Percentiles rank a stretch among this genome's conserved stretches.
Evolutionary conservation across 495 filamentous ascomycete genomes (phyloP).

Genomic region (Beverwykella pulmonaria): DNA sequence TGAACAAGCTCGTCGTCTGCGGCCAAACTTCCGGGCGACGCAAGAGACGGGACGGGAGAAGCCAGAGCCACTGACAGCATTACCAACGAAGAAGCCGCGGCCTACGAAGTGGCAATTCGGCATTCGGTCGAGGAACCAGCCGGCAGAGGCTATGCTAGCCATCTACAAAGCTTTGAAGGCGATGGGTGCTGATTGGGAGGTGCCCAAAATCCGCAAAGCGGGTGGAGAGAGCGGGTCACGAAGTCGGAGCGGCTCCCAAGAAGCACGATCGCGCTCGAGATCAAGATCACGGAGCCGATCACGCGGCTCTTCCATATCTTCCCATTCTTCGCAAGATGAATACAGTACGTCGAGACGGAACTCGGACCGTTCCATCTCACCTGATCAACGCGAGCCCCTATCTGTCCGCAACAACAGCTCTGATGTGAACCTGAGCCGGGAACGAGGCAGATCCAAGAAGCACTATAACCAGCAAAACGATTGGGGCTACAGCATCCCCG

Average conservation of each 20-base stretch:
- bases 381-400: slow-evolving; percentile 23
- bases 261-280: slow-evolving; percentile 14
- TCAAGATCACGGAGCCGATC: slow-evolving; percentile 31
- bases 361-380: slow-evolving; percentile 30
- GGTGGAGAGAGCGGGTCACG: slow-evolving; percentile 30
- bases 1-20: slow-evolving; percentile 72
- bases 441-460: slow-evolving; percentile 25
- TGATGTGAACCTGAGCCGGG: slow-evolving; percentile 4
- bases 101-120: slow-evolving; percentile 96
- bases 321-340: slow-evolving; percentile 23
- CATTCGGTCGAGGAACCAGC: slow-evolving; percentile 89
- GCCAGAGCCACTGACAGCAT: slow-evolving; percentile 60
- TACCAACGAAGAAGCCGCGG: slow-evolving; percentile 62
- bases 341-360: slow-evolving; percentile 6
- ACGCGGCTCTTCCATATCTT: slow-evolving; percentile 28
- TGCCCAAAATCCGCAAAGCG: slow-evolving; percentile 50
- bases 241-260: slow-evolving; percentile 37
- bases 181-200: slow-evolving; percentile 86
- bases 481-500: slow-evolving; percentile 74
- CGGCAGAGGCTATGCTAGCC: slow-evolving; percentile 88
- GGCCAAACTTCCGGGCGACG: slow-evolving; percentile 70
- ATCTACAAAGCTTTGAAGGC: slow-evolving; percentile 87
- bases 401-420: slow-evolving; percentile 22
- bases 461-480: slow-evolving; percentile 44
- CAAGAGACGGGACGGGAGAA: slow-evolving; percentile 63